Conservation (phyloP, 202 grass and related monocot genomes). For the Bolboschoenoplectus hybrid region DNA sequence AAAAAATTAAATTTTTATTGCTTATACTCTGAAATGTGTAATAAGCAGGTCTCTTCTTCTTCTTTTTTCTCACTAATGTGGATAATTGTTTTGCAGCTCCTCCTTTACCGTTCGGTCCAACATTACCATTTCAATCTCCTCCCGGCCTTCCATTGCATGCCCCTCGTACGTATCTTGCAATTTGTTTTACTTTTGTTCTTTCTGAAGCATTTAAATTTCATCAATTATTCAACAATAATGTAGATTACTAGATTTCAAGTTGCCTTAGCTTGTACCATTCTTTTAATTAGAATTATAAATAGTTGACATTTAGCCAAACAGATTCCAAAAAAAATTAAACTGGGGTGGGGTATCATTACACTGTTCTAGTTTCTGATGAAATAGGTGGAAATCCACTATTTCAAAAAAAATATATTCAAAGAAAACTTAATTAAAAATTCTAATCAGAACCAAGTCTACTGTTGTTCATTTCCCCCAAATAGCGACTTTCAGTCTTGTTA, state of each 20-base stretch:
- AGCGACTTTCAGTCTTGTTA: neutral
- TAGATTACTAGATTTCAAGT: neutral
- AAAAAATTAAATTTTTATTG: neutral
- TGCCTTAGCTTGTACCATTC: neutral
- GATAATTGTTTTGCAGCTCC: neutral
- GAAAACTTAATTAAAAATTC: neutral
- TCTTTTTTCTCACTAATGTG: neutral
- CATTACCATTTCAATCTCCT: neutral
- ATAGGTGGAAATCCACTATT: neutral
- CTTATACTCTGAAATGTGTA: neutral
- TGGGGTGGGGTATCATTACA: neutral
- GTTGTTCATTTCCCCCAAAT: neutral
- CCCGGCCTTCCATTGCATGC: neutral
- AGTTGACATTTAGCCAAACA: no score
- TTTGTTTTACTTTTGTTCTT: neutral
- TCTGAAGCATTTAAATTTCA: slow-evolving; percentile 6
- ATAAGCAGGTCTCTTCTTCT: neutral
- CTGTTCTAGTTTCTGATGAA: neutral
- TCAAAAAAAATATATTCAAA: neutral
- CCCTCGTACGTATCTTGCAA: neutral
- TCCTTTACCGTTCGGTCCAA: neutral
- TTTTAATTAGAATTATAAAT: no score
- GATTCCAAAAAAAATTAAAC: neutral
- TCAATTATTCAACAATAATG: neutral
- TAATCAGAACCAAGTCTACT: neutral